Conservation (phyloP, 306 rosid species). For the Glycine latifolia region DNA sequence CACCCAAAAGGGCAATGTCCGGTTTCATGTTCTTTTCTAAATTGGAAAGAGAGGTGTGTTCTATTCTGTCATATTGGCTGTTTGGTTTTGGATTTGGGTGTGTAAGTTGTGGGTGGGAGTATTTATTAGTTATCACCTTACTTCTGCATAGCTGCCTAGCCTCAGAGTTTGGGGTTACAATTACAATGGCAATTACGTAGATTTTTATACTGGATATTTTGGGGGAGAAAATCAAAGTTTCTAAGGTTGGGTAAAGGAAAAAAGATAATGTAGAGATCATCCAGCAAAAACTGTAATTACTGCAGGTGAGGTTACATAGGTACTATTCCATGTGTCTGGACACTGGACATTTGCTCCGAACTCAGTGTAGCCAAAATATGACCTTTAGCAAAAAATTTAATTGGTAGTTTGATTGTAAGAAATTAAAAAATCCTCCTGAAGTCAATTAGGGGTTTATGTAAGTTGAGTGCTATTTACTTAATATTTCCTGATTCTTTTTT, state of each 20-base stretch:
- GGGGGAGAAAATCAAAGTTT: too few species aligned
- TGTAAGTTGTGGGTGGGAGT: not conserved
- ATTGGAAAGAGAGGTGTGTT: conserved; percentile 92
- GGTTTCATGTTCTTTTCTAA: conserved; percentile 99
- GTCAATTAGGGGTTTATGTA: not conserved
- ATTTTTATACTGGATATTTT: not conserved
- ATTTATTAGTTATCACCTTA: not conserved
- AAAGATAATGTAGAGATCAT: not conserved
- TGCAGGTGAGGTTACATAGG: not conserved
- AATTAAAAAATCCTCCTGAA: not conserved
- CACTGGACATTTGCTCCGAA: not conserved
- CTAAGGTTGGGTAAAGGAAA: not conserved
- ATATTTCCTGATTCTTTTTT: conserved; percentile 13
- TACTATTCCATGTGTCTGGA: not conserved
- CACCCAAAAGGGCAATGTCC: conserved; percentile 95
- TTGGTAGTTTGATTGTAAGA: not conserved
- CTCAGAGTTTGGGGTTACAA: not conserved
- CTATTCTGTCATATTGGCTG: conserved; percentile 23
- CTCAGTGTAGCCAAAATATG: conserved; percentile 5
- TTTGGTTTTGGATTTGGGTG: conserved; percentile 20
- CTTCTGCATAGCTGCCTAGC: not conserved
- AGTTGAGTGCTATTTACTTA: not conserved
- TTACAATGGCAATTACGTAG: conserved; percentile 10
- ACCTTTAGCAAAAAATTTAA: not conserved
- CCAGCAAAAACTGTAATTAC: not conserved